A percentile compares a stretch with the other conserved stretches of the same genome.
Conservation (phyloP, 164 flowering plant species). For the Dillenia suffruticosa region DNA sequence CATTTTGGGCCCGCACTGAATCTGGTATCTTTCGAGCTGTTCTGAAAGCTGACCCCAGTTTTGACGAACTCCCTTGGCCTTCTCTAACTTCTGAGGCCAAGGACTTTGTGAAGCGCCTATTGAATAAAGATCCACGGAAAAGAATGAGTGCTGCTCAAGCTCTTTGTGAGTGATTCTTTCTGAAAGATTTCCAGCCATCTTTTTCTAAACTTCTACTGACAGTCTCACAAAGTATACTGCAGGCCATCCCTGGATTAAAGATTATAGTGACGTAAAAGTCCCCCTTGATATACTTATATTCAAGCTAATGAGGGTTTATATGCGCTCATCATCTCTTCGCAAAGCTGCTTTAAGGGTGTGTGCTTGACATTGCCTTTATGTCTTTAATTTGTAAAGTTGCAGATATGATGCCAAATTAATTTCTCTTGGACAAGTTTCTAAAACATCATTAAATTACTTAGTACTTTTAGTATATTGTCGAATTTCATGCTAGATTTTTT, state of each 20-base stretch:
- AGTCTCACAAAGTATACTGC: constrained; percentile 7
- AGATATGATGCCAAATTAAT: too few species aligned
- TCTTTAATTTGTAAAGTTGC: too few species aligned
- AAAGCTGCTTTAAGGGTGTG: constrained; percentile 59
- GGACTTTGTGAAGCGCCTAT: constrained; percentile 58
- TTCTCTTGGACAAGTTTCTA: too few species aligned
- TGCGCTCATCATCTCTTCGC: constrained; percentile 57
- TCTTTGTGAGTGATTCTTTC: constrained; percentile 31
- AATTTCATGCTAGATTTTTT: too few species aligned
- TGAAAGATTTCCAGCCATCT: not conserved
- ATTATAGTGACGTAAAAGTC: constrained; percentile 29
- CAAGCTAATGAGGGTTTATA: constrained; percentile 47
- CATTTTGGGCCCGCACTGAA: constrained; percentile 72
- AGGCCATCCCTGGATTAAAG: constrained; percentile 65
- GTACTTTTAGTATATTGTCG: too few species aligned
- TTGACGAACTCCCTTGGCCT: constrained; percentile 67
- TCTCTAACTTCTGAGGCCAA: constrained; percentile 51
- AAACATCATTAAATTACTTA: too few species aligned
- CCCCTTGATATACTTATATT: constrained; percentile 45
- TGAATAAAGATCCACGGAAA: constrained; percentile 63
- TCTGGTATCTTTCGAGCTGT: constrained; percentile 66
- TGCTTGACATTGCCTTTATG: constrained; percentile 5
- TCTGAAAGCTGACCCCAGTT: constrained; percentile 62
- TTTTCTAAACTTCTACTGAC: not conserved
- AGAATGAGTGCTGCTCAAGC: constrained; percentile 68